Evolutionary conservation across 2,329 filamentous ascomycete genomes (phyloP).

Genomic region (Aureobasidium namibiae): DNA sequence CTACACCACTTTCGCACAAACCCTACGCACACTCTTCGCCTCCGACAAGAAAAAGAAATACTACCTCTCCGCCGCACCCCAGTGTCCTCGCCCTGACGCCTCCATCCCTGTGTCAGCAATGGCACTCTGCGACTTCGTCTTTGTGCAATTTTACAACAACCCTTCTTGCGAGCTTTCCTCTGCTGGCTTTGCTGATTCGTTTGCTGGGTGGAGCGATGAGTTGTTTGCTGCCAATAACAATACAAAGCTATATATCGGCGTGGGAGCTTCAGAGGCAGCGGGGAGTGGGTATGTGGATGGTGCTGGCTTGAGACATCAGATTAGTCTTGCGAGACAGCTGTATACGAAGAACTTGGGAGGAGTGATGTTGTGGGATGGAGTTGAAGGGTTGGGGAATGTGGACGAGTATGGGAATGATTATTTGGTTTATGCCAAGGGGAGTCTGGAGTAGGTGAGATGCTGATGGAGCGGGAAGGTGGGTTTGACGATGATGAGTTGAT

Average conservation of each 20-base stretch:
- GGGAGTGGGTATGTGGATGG: constrained; percentile 26
- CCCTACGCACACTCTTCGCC: constrained; percentile 25
- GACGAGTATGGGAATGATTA: constrained; percentile 16
- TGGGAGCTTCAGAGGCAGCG: constrained; percentile 23
- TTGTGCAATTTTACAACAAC: constrained; percentile 40
- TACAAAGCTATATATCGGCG: constrained; percentile 30
- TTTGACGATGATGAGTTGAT: not conserved
- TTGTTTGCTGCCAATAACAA: constrained; percentile 20
- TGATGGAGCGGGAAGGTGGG: not conserved
- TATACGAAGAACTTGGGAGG: constrained; percentile 29
- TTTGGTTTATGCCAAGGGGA: constrained; percentile 12
- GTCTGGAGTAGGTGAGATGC: not conserved
- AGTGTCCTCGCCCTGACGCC: constrained; percentile 33
- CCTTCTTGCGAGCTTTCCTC: constrained; percentile 25
- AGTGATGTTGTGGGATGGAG: constrained; percentile 34
- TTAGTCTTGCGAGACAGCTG: constrained; percentile 24
- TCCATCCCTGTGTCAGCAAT: constrained; percentile 26
- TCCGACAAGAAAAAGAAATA: constrained; percentile 23
- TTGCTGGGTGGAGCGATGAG: constrained; percentile 28
- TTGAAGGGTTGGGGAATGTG: constrained; percentile 22
- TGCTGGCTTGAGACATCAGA: constrained; percentile 22
- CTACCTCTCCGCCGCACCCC: constrained; percentile 33
- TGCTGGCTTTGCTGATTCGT: constrained; percentile 21
- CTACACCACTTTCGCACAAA: constrained; percentile 26
- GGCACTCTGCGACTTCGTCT: constrained; percentile 32